Conservation (phyloP, 2,329 filamentous ascomycete species). For the Aspergillus hiratsukae region DNA sequence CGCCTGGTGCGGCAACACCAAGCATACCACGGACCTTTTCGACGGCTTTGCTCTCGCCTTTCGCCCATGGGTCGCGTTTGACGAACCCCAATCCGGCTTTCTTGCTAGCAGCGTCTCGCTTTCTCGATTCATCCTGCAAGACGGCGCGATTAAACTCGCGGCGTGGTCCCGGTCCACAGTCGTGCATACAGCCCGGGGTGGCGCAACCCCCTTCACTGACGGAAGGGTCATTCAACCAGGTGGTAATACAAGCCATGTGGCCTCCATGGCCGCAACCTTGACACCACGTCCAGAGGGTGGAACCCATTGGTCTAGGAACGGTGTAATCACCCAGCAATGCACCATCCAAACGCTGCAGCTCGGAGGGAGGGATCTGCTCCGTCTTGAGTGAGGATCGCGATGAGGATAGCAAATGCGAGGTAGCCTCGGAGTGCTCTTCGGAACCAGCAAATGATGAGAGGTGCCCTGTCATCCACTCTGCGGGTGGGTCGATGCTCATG, state of each 20-base stretch:
- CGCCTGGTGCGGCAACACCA: constrained; percentile 26
- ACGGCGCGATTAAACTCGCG: constrained; percentile 37
- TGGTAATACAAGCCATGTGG: constrained; percentile 53
- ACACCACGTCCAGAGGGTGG: constrained; percentile 53
- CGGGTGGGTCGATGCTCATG: constrained; percentile 37
- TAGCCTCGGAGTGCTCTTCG: constrained; percentile 15
- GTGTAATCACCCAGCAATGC: constrained; percentile 17
- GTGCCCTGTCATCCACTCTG: constrained; percentile 35
- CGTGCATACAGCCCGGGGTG: constrained; percentile 56
- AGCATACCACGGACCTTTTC: constrained; percentile 44
- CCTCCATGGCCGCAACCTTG: constrained; percentile 58
- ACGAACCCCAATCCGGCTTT: constrained; percentile 33
- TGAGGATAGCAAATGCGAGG: constrained; percentile 43
- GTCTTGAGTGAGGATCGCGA: constrained; percentile 39
- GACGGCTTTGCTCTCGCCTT: constrained; percentile 43
- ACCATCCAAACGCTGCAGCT: constrained; percentile 23
- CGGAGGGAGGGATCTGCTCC: constrained; percentile 24
- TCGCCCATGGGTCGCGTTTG: constrained; percentile 43
- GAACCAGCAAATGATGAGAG: constrained; percentile 8
- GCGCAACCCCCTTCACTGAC: constrained; percentile 54
- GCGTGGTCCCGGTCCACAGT: constrained; percentile 51
- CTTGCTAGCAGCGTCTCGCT: constrained; percentile 28
- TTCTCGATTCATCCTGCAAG: constrained; percentile 29
- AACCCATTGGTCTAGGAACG: constrained; percentile 27
- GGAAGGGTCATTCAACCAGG: constrained; percentile 50